These are phyloP conservation scores for Arthrinium phaeospermum DNA, from an alignment of 2,329 filamentous ascomycete genomes.

Conservation along the genomic window DNA sequence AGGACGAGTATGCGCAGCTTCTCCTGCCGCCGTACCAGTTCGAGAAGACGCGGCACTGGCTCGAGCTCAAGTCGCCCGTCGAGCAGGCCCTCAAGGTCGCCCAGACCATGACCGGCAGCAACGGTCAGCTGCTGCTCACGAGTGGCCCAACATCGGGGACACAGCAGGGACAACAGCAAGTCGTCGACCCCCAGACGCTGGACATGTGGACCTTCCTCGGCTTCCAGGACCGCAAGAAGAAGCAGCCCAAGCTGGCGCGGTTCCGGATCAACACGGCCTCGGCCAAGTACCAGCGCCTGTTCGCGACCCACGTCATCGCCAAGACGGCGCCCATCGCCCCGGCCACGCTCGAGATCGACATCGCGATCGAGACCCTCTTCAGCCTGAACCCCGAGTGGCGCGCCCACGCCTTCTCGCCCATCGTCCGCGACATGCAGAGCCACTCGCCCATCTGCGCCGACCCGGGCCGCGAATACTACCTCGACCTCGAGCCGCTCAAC, in stretches of 20 bases:
- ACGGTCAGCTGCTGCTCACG: no score
- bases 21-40: slow-evolving; percentile 51
- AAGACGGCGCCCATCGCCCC: slow-evolving; percentile 46
- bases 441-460: slow-evolving; percentile 41
- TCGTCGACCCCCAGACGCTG: no score
- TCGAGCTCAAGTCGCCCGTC: slow-evolving; percentile 36
- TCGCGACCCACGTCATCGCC: slow-evolving; percentile 47
- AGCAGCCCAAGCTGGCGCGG: slow-evolving; percentile 30
- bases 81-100: slow-evolving; percentile 18
- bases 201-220: slow-evolving; percentile 31
- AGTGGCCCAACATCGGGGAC: no score
- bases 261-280: slow-evolving; percentile 50
- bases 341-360: slow-evolving; percentile 41
- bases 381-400: slow-evolving; percentile 38
- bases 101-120: slow-evolving; percentile 9
- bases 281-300: slow-evolving; percentile 39
- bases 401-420: slow-evolving; percentile 30
- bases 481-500: neutral
- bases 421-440: slow-evolving; percentile 36
- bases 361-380: slow-evolving; percentile 40
- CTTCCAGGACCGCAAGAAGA: slow-evolving; percentile 29
- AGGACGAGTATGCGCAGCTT: slow-evolving; percentile 27
- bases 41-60: slow-evolving; percentile 46
- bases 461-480: neutral
- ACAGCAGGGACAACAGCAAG: no score